Conservation (phyloP, 495 filamentous ascomycete species). For the Cercophora newfieldiana region DNA sequence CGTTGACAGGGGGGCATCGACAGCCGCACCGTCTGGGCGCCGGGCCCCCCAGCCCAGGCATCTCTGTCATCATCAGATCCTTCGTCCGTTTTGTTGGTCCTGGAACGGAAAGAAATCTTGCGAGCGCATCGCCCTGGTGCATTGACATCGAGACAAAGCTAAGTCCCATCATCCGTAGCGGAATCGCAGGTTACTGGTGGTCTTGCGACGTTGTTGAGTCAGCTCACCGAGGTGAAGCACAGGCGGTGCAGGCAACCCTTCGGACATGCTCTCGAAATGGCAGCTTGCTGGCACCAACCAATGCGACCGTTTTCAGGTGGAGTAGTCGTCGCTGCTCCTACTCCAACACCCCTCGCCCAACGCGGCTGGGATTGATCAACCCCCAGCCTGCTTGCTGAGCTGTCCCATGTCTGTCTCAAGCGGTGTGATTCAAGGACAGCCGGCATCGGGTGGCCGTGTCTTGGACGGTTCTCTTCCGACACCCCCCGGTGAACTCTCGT, state of each 20-base stretch:
- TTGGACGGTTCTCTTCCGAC: slow-evolving; percentile 1
- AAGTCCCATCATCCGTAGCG: too few species aligned
- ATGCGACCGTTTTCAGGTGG: background rate
- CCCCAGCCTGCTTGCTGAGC: background rate
- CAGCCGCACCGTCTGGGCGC: background rate
- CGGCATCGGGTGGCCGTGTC: background rate
- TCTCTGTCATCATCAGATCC: background rate
- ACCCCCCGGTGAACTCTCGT: background rate
- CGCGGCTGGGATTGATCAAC: background rate
- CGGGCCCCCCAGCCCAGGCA: background rate
- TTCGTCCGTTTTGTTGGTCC: too few species aligned
- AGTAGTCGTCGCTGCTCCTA: background rate
- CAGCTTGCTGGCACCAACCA: background rate
- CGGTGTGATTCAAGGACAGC: background rate
- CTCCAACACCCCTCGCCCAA: background rate
- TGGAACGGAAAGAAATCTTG: background rate
- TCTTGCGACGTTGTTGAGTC: background rate
- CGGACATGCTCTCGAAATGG: background rate
- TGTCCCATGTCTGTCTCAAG: background rate
- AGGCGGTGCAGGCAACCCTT: background rate
- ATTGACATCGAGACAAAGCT: too few species aligned
- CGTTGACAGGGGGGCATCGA: slow-evolving; percentile 3
- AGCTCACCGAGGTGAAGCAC: background rate
- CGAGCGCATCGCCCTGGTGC: too few species aligned
- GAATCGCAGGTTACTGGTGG: background rate